phyloP scores from a whole-genome alignment of 805 yeast species.

The Priceomyces medius region DNA sequence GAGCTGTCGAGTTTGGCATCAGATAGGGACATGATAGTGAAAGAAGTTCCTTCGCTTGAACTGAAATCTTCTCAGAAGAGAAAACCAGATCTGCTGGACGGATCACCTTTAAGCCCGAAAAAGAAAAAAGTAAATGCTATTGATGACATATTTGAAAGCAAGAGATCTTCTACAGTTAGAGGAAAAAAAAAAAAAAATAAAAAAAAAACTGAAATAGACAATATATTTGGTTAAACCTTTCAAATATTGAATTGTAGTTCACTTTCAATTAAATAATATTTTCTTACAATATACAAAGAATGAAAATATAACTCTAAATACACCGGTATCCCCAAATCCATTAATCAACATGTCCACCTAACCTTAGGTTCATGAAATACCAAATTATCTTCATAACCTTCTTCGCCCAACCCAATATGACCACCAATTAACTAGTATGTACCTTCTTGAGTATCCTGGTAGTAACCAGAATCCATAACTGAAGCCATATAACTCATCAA shows the following conservation, averaged over 20 bases:
- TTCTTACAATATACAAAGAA: not conserved
- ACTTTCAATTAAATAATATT: no score
- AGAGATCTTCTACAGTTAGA: not conserved
- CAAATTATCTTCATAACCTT: not conserved
- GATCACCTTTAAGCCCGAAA: constrained; percentile 12
- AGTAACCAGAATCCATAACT: constrained; percentile 1
- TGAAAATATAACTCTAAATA: not conserved
- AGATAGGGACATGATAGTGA: no score
- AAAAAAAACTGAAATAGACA: constrained; percentile 62
- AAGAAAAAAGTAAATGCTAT: constrained; percentile 10
- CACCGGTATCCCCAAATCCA: not conserved
- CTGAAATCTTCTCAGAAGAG: constrained; percentile 12
- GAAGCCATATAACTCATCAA: constrained; percentile 8
- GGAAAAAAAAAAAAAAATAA: constrained; percentile 11
- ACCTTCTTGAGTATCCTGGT: not conserved
- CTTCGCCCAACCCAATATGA: not conserved
- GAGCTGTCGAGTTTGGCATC: no score
- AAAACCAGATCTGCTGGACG: constrained; percentile 4
- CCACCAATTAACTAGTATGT: not conserved
- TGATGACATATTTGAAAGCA: constrained; percentile 10
- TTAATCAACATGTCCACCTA: no score
- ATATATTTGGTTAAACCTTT: constrained; percentile 67
- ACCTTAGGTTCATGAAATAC: no score
- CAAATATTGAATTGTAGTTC: no score
- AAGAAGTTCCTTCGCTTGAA: not conserved